Base-by-base conservation (phyloP, 148 eudicot species). In the Dianthus caryophyllus region DNA sequence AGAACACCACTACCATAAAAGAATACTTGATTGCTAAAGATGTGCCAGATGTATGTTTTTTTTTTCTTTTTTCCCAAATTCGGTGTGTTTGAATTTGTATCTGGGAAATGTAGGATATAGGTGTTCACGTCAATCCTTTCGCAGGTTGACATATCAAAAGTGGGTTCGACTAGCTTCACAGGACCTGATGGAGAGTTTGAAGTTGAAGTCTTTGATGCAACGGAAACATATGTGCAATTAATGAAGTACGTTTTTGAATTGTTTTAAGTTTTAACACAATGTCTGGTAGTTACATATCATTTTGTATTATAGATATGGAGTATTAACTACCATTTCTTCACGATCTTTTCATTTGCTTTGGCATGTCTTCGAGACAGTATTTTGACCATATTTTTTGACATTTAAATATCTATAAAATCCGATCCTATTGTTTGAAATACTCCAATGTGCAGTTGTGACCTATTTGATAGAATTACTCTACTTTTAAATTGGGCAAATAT, bases 121-220 rank as follows among this genome's bases (percentile, higher is more conserved):
- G 48, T 14, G 33, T 41, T 64, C 25, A 25, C 53, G 58, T 31
- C 55, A 46, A 58, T 75, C 39, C 73, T 39, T 56, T 67, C n/a
- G 6, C 87, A 89, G 98, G 96, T 93, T 82, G 90, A 89, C 75
- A 83, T 93, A 70, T 85, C 88, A 33, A 71, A 80, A 74, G 59
- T 79, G 48, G 97, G 92, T 55, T 69, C 80, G 22, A 71, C 83
- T 70, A 90, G 80, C 82, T 90, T 90, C 81, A 41, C 80, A 14
- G 97, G 99, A 31, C 96, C 99, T 36, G 86, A 90, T 63, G 99
- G 97, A 43, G 83, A 76, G 70, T 94, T 94, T 67, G 93, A 94
- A 52, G 96, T 94, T 76, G 97, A 94, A 73, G 86, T 94, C 72
- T 94, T 94, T 78, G 99, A 94, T 84, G 75, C 99, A 66, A 83